Base-by-base conservation (phyloP, 2,329 filamentous ascomycete genomes). In the Dendryphion nanum region DNA sequence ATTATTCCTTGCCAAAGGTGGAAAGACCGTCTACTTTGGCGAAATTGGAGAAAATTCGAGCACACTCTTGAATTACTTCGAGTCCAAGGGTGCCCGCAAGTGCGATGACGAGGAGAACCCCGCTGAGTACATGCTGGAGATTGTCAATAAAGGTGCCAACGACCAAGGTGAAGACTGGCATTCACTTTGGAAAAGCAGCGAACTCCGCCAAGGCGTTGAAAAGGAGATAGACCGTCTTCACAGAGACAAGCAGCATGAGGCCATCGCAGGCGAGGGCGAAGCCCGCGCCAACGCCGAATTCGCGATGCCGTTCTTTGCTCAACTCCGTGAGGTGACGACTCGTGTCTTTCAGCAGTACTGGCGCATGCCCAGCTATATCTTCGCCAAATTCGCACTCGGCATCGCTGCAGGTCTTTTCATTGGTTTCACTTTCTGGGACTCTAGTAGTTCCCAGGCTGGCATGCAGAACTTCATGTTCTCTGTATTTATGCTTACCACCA, bases 121-220 rank as follows among this genome's bases (percentile, higher is more conserved):
- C 0, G 85, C 85, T 2, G 85, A 89, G 63, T 89, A 80, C 68
- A 87, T 89, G 79, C 73, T 89, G n/a, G 70, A 73, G 41, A 61
- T 71, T 32, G 64, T 66, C 17, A 57, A 59, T 37, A 55, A 60
- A 18, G 62, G 62, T 13, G 57, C 58, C 24, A 57, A 58, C 30
- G 38, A 54, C 13, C 37, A 55, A 18, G 52, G 51, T 1, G n/a
- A 51, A 42, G 67, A 71, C 40, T 73, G 69, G 70, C 59, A 59
- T 32, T 49, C 63, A 6, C 61, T 66, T 5, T 72, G 70, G 70
- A 61, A 54, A 10, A 19, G 29, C 2, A 61, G 57, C 33, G 35
- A 52, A 2, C 34, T 50, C 30, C 42, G 43, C 4, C 38, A 47
- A 15, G 35, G 28, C 1, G 57, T 71, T 1, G 60, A 69, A 35